Evolutionary conservation across 2,329 filamentous ascomycete genomes (phyloP).

Genomic region (Dothiorella sarmentorum): DNA sequence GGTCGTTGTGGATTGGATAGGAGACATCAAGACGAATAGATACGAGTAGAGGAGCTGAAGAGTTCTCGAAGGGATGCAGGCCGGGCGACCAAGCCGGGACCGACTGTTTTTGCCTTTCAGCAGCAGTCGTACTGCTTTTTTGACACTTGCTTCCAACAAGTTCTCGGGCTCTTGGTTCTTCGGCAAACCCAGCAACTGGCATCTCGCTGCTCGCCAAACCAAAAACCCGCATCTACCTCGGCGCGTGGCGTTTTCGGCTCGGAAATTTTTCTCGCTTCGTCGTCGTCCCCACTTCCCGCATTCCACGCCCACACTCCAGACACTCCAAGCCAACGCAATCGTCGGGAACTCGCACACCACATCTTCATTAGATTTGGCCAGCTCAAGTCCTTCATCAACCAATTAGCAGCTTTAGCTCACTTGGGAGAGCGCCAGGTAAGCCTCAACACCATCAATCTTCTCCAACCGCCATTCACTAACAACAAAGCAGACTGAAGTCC

Average conservation of each 20-base stretch:
- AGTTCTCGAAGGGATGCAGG: too few species aligned
- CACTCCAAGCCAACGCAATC: not conserved
- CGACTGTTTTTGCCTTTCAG: too few species aligned
- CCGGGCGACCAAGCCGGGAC: too few species aligned
- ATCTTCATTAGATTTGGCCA: too few species aligned
- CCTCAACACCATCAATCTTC: not conserved
- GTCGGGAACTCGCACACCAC: too few species aligned
- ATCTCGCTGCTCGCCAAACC: not conserved
- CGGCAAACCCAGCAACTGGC: too few species aligned
- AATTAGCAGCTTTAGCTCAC: conserved; percentile 34
- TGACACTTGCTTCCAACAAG: too few species aligned
- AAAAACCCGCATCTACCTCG: not conserved
- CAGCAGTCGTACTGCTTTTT: too few species aligned
- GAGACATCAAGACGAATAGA: too few species aligned
- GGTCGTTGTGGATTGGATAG: too few species aligned
- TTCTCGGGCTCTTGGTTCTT: too few species aligned
- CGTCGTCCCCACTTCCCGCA: not conserved
- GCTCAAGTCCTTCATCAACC: not conserved
- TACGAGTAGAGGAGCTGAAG: too few species aligned
- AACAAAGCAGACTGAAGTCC: conserved; percentile 31
- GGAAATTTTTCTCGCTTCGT: conserved; percentile 14
- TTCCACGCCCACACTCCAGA: not conserved
- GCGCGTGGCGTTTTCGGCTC: not conserved
- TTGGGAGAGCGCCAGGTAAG: conserved; percentile 33
- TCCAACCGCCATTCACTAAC: conserved; percentile 1